Evolutionary conservation across 495 filamentous ascomycete species (phyloP), one percentile per base, ranked within the genome.

Genomic region (Neurospora sp.): DNA sequence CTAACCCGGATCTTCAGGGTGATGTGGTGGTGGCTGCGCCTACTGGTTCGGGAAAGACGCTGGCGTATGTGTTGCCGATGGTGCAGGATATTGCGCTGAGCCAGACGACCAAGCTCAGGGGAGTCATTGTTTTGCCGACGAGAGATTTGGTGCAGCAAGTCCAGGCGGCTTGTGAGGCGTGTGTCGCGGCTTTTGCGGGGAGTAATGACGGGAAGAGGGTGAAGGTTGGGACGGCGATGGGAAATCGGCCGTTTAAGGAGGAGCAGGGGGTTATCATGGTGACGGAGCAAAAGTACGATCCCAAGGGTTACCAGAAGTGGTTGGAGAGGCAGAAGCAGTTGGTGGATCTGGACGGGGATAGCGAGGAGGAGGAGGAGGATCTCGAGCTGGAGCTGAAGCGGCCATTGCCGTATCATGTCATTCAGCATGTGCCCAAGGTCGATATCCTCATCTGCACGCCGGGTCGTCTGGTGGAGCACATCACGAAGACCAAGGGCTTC

Each of bases 361-460:
- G 76, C 14, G 77, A 76, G 3, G 73, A 76, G 3, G 78, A 76
- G 18, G 70, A 74, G 2, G 70, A 74, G 8, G 38, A 39, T 1
- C 12, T 74, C 0, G 71, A 35, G 4, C 41, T 72, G 18, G 40
- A 72, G 4, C 68, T 70, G 48, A 73, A 78, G n/a, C 74, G 71
- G 76, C 83, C 70, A 73, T 82, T 88, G 22, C 87, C 88, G 3
- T 84, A 88, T 41, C 91, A 95, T 76, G 84, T 94, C 12, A 83
- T 89, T 14, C 75, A 82, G 20, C 87, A 89, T 39, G 83, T 83
- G 6, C 91, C 93, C 35, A 92, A 91, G 70, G 89, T 97, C 16
- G 93, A 98, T 78, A 88, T 99, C 71, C 88, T 99, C 14, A 92
- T 99, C 42, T 94, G 91, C 78, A 99, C 96, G 0, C 96, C 96